These are phyloP conservation scores for Mortierella sp. DNA, from an alignment of 371 early-diverging fungal genomes.

Conservation along the genomic window DNA sequence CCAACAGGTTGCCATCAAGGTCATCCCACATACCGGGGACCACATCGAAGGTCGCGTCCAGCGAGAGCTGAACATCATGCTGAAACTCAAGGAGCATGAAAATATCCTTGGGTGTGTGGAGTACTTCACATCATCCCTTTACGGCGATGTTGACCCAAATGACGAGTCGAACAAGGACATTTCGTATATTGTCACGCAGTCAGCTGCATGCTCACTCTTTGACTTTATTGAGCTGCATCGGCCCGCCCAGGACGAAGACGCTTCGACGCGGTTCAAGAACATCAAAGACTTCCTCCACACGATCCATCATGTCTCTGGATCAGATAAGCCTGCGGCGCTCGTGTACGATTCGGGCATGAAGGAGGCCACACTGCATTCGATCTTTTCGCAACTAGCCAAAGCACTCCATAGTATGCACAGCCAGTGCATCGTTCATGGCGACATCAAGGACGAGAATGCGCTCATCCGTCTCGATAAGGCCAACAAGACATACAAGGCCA, in stretches of 20 bases:
- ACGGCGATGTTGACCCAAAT: conserved; percentile 33
- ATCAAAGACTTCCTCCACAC: conserved; percentile 20
- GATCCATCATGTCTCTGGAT: not conserved
- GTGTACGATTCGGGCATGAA: conserved; percentile 30
- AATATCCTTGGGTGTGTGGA: conserved; percentile 42
- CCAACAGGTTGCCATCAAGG: conserved; percentile 46
- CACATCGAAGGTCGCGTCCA: conserved; percentile 39
- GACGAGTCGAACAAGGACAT: conserved; percentile 46
- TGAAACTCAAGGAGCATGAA: conserved; percentile 41
- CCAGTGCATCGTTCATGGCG: conserved; percentile 44
- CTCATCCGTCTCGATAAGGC: conserved; percentile 27
- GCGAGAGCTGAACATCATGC: conserved; percentile 37
- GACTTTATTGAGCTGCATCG: conserved; percentile 47
- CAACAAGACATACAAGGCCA: conserved; percentile 29
- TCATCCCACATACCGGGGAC: conserved; percentile 39
- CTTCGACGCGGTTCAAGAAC: conserved; percentile 32
- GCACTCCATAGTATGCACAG: conserved; percentile 43
- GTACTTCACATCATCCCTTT: conserved; percentile 40
- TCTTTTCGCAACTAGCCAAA: conserved; percentile 38
- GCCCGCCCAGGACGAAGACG: conserved; percentile 26
- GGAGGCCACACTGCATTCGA: conserved; percentile 23
- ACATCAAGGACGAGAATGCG: conserved; percentile 53
- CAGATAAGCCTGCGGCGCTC: conserved; percentile 3
- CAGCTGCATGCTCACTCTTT: conserved; percentile 42
- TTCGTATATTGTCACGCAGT: conserved; percentile 47